Conservation (phyloP, 139 green algal species). For the Mesotaenium endlicherianum region DNA sequence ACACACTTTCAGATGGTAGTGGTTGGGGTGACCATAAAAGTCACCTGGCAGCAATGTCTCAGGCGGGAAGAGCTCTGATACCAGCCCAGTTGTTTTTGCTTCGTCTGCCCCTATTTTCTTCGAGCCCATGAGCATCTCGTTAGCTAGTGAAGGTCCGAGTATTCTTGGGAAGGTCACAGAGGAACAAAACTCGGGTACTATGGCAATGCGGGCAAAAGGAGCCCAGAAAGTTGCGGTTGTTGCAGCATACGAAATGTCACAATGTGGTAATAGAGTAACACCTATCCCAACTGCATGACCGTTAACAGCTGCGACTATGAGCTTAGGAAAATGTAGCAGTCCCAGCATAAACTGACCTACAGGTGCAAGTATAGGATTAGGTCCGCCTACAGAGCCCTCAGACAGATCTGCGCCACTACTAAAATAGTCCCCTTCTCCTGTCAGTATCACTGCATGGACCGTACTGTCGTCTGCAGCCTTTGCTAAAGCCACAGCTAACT, state of each 20-base stretch:
- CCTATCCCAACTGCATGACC: not conserved
- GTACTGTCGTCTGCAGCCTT: not conserved
- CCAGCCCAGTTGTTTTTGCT: not conserved
- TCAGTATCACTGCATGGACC: not conserved
- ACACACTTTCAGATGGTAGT: too few species aligned
- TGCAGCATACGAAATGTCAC: not conserved
- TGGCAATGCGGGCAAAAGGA: not conserved
- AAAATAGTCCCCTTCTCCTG: not conserved
- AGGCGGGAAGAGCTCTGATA: not conserved
- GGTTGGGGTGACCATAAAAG: too few species aligned
- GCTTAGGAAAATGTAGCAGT: not conserved
- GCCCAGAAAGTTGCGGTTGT: slow-evolving; percentile 7
- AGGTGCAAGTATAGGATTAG: not conserved
- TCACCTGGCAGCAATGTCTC: too few species aligned
- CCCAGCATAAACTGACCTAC: slow-evolving; percentile 6
- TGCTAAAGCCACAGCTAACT: not conserved
- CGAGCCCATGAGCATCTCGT: not conserved
- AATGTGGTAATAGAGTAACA: slow-evolving; percentile 1
- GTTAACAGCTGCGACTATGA: slow-evolving; percentile 16
- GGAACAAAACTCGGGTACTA: not conserved
- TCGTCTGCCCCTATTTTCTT: not conserved
- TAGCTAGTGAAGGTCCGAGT: not conserved
- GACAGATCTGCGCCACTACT: not conserved
- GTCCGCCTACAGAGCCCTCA: not conserved
- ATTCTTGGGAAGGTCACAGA: not conserved